phyloP scores from a whole-genome alignment of 1,284 basidiomycete genomes.

The Austroboletus niveus region DNA sequence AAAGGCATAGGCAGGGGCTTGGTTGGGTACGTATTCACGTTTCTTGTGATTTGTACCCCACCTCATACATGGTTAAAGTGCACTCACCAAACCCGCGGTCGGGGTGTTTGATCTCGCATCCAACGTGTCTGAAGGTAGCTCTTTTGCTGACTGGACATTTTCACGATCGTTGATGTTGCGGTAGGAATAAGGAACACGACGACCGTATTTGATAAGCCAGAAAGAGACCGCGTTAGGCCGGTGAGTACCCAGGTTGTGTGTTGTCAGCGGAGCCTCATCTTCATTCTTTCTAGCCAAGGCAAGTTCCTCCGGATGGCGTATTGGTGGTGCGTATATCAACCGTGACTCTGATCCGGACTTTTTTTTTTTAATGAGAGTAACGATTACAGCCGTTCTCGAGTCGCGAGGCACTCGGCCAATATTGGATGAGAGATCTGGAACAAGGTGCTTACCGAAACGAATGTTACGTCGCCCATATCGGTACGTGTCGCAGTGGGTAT shows the following conservation, averaged over 20 bases:
- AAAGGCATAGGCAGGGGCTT: constrained; percentile 97
- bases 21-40: constrained; percentile 66
- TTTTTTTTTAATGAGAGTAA: constrained; percentile 1
- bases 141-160: constrained; percentile 1
- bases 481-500: constrained; percentile 41
- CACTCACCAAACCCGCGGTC: constrained; percentile 94
- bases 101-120: constrained; percentile 96
- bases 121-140: constrained; percentile 87
- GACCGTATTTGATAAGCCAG: constrained; percentile 93
- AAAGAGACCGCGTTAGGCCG: constrained; percentile 84
- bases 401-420: constrained; percentile 92
- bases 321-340: constrained; percentile 58
- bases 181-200: constrained; percentile 93
- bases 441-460: constrained; percentile 85
- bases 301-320: constrained; percentile 84
- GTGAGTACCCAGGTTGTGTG: constrained; percentile 39
- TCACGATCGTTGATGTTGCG: constrained; percentile 5
- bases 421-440: constrained; percentile 93
- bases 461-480: constrained; percentile 89
- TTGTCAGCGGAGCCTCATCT: neutral
- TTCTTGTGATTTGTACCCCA: constrained; percentile 3
- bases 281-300: constrained; percentile 62
- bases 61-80: constrained; percentile 45
- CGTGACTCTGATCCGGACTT: neutral
- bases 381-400: constrained; percentile 73